Evolutionary conservation across 805 yeast species (phyloP), one percentile per base, ranked within the genome.

Genomic region (Candida sphagnicola): DNA sequence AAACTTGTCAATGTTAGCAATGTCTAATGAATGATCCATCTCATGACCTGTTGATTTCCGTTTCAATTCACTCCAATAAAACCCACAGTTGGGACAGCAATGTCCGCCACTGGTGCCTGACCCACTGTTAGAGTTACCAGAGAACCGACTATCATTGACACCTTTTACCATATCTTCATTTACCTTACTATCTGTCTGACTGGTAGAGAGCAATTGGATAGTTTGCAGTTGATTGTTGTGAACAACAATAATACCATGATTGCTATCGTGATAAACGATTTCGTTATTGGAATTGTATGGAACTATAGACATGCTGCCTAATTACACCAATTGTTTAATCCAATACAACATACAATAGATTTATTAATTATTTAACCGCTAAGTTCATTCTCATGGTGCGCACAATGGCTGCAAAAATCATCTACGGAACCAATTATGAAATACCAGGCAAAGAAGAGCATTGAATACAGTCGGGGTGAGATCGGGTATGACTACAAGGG

Each of bases 221-320:
- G 62, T 56, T 25, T 61, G 59, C 12, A 57, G 50, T 31, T 53
- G 56, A 41, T 53, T 55, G 48, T 65, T 56, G 36, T 62, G 69
- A 2, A 65, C 42, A 4, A 65, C 68, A 26, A 65, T 45, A 21
- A 65, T 50, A 16, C 65, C 63, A 31, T 59, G 56, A 25, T 46
- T 43, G 14, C 67, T 65, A 37, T 65, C 67, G 35, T 65, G 67
- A 43, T 58, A 62, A 4, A 65, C 59, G 28, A 65, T 46, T 34
- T 55, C 53, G 37, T 53, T 56, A 28, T 50, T 51, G 14, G 53
- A 35, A 39, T 63, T 55, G 48, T 65, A 65, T 2, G 71, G 70
- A 24, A 65, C 65, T 18, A 65, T 53, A 10, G 71, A 65, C 71
- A 65, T 65, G 18, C 18, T 16, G 34, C n/a, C n/a, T n/a, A n/a